Conservation (phyloP, 345 rosid genomes). For the Ceriops zippeliana region DNA sequence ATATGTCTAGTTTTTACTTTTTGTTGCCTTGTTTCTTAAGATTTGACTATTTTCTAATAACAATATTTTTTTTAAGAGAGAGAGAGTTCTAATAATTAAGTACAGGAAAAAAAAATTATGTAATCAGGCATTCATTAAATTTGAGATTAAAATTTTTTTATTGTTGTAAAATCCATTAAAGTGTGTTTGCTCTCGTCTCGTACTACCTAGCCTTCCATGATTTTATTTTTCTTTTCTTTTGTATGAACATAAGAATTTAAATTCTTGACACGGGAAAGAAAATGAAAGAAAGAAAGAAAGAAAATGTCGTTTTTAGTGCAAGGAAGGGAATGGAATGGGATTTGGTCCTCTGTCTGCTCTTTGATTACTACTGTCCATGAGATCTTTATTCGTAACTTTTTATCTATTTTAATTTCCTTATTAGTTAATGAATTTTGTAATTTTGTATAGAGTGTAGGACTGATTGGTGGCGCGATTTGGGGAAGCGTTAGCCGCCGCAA, state of each 20-base stretch:
- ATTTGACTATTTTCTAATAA: too few relatives aligned
- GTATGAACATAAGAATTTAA: background rate
- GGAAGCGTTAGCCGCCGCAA: slow-evolving; percentile 45
- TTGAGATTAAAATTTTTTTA: too few relatives aligned
- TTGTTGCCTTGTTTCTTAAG: too few relatives aligned
- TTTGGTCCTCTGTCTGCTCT: slow-evolving; percentile 15
- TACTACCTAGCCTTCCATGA: background rate
- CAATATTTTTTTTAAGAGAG: too few relatives aligned
- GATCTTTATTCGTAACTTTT: background rate
- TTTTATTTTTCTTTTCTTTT: background rate
- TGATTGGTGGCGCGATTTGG: slow-evolving; percentile 55
- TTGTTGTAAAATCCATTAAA: background rate
- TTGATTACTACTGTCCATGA: too few relatives aligned
- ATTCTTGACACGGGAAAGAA: background rate
- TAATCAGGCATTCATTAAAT: too few relatives aligned
- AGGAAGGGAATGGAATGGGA: slow-evolving; percentile 3
- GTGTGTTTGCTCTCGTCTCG: background rate
- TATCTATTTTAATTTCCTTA: background rate
- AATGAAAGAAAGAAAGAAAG: too few relatives aligned
- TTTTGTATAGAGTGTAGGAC: slow-evolving; percentile 23
- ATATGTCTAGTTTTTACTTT: too few relatives aligned
- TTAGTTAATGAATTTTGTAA: background rate
- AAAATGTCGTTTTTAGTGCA: background rate
- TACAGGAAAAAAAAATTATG: too few relatives aligned
- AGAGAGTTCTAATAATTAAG: too few relatives aligned